Evolutionary conservation across 805 yeast genomes (phyloP).

Genomic region (Middelhovenomyces tepae): DNA sequence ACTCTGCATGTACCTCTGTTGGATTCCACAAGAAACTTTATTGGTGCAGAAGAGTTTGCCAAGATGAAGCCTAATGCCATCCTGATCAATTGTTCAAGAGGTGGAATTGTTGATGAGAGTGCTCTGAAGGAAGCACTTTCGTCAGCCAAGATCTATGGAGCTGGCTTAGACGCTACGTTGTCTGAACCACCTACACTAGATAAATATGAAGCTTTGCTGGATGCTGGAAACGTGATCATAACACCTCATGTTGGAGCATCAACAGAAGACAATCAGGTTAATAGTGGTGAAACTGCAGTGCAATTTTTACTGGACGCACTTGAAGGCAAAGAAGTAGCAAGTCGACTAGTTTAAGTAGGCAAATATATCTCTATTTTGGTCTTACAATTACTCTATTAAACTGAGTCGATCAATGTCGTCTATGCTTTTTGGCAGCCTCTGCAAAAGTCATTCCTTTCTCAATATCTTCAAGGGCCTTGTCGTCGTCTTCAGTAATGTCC

Average conservation of each 20-base stretch:
- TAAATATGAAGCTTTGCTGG: constrained; percentile 3
- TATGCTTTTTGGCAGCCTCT: constrained; percentile 9
- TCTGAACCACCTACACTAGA: constrained; percentile 6
- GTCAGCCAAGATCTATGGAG: constrained; percentile 6
- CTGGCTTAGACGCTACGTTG: constrained; percentile 7
- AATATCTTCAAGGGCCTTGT: constrained; percentile 6
- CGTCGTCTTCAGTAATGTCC: constrained; percentile 10
- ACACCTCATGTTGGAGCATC: constrained; percentile 10
- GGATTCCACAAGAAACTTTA: constrained; percentile 6
- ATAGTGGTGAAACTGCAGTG: constrained; percentile 8
- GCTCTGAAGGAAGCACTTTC: constrained; percentile 10
- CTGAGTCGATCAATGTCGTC: constrained; percentile 6
- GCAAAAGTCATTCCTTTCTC: constrained; percentile 6
- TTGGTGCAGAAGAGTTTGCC: constrained; percentile 3
- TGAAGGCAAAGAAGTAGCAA: constrained; percentile 5
- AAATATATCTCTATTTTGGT: too few species aligned
- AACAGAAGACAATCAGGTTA: constrained; percentile 8
- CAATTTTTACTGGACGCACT: constrained; percentile 3
- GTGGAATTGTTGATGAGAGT: constrained; percentile 10
- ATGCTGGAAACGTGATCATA: constrained; percentile 4
- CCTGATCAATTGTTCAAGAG: constrained; percentile 14
- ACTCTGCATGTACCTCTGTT: constrained; percentile 7
- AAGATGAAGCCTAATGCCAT: constrained; percentile 8
- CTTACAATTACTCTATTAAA: too few species aligned
- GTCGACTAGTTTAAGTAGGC: too few species aligned